Evolutionary conservation across 257 asterid genomes (phyloP).

Genomic region (Mentha longifolia): DNA sequence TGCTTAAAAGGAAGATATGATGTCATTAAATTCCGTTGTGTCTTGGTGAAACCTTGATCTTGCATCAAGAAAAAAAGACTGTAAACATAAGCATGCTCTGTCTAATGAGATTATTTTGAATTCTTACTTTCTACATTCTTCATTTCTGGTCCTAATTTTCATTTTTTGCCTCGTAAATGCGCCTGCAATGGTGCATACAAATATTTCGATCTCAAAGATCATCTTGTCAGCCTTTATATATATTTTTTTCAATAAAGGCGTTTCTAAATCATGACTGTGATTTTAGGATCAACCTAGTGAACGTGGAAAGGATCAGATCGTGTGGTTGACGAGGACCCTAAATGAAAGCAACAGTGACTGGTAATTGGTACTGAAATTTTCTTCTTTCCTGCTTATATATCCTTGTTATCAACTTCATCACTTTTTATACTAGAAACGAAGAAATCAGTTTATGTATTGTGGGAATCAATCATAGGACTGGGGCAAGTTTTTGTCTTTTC

Average conservation of each 20-base stretch:
- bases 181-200: too few species aligned
- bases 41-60: not conserved
- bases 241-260: too few species aligned
- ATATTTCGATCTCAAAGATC: not conserved
- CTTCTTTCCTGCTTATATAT: not conserved
- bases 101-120: too few species aligned
- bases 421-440: too few species aligned
- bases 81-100: not conserved
- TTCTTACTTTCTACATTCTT: too few species aligned
- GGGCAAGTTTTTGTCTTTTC: too few species aligned
- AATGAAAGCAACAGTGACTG: conserved; percentile 57
- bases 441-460: not conserved
- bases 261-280: not conserved
- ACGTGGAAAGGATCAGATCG: conserved; percentile 41
- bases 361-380: conserved; percentile 36
- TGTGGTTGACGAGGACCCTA: conserved; percentile 54
- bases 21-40: not conserved
- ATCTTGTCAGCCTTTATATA: not conserved
- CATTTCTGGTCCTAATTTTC: too few species aligned
- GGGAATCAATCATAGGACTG: not conserved
- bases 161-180: too few species aligned
- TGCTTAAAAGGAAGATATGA: not conserved
- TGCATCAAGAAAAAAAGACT: not conserved
- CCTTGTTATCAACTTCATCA: too few species aligned
- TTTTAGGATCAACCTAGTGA: conserved; percentile 48